Conservation (phyloP, 2,329 filamentous ascomycete genomes). For the Diaporthe batatas region DNA sequence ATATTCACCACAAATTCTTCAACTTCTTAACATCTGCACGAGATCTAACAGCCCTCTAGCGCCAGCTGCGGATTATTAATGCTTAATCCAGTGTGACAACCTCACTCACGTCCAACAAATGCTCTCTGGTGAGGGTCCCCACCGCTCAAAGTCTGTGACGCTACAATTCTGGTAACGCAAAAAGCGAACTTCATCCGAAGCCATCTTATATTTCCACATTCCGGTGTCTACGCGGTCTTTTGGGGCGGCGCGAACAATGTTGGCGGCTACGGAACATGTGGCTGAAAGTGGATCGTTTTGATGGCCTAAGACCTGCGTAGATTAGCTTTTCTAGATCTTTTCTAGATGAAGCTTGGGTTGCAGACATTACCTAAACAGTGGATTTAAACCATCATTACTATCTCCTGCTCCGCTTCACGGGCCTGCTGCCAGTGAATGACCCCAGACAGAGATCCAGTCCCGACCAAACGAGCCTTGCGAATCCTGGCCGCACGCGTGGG, state of each 20-base stretch:
- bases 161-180: neutral
- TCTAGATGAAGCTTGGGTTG: neutral
- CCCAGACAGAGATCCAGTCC: constrained; percentile 70
- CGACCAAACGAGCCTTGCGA: constrained; percentile 58
- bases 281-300: neutral
- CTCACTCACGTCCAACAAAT: neutral
- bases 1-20: too few relatives aligned
- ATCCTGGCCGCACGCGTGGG: constrained; percentile 61
- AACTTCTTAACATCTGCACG: too few relatives aligned
- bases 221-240: neutral
- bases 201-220: neutral
- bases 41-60: too few relatives aligned
- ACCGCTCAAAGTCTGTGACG: neutral
- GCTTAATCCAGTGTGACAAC: neutral
- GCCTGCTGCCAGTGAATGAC: constrained; percentile 45
- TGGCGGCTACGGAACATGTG: neutral
- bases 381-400: neutral
- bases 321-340: neutral
- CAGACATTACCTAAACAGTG: too few relatives aligned
- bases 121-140: too few relatives aligned
- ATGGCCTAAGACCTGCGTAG: neutral
- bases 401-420: neutral
- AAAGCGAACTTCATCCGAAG: neutral
- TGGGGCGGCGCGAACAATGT: neutral
- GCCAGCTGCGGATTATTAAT: neutral